A percentile compares a stretch with the other conserved stretches of the same genome.
phyloP scores from a whole-genome alignment of 2,329 filamentous ascomycete genomes.

The Trichoderma gracile region DNA sequence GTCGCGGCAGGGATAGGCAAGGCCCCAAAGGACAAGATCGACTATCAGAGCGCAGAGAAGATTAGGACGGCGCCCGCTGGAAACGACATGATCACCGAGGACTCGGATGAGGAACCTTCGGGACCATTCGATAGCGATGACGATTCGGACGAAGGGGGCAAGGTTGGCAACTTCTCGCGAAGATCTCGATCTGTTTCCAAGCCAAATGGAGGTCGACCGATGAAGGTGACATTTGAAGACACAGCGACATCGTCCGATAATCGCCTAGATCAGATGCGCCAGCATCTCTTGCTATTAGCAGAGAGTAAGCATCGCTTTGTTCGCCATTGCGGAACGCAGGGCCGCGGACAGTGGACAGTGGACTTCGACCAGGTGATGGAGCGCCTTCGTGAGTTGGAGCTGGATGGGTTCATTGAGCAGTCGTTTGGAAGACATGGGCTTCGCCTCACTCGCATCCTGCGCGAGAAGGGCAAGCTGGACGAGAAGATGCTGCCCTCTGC shows the following conservation, averaged over 20 bases:
- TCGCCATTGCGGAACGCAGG: conserved; percentile 62
- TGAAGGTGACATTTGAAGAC: conserved; percentile 56
- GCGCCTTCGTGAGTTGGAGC: conserved; percentile 70
- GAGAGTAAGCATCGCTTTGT: conserved; percentile 70
- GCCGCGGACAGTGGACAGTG: conserved; percentile 76
- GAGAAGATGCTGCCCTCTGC: conserved; percentile 83
- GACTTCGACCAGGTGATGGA: conserved; percentile 75
- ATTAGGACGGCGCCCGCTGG: conserved; percentile 43
- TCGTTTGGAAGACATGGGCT: conserved; percentile 75
- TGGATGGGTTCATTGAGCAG: conserved; percentile 79
- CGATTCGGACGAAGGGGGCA: conserved; percentile 39
- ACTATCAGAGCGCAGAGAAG: conserved; percentile 51
- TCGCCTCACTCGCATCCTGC: conserved; percentile 81
- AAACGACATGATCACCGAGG: conserved; percentile 41
- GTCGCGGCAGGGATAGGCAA: conserved; percentile 60
- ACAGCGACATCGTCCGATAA: conserved; percentile 43
- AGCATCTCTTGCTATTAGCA: conserved; percentile 71
- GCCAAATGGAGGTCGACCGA: conserved; percentile 41
- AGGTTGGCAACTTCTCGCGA: conserved; percentile 33
- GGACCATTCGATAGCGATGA: conserved; percentile 31
- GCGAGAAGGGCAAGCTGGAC: conserved; percentile 88
- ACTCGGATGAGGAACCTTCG: conserved; percentile 38
- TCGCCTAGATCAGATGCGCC: conserved; percentile 62
- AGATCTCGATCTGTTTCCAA: conserved; percentile 33
- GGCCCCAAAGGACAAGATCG: conserved; percentile 48